A percentile compares a stretch with the other conserved stretches of the same genome.
Conservation (phyloP, 2,329 filamentous ascomycete genomes). For the Polychaeton citri region DNA sequence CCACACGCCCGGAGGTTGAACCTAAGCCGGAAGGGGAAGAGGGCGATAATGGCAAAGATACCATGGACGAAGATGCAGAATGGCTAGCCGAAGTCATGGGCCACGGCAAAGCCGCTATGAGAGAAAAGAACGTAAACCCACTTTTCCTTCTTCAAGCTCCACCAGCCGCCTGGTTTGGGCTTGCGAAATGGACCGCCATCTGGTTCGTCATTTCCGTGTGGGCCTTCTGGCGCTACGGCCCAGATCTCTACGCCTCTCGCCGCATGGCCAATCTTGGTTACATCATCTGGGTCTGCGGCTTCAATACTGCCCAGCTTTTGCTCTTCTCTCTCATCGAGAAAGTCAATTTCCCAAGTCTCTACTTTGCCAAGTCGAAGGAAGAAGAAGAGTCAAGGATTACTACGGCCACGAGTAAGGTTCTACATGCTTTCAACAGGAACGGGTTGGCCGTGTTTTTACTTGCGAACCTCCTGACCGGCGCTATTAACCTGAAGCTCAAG, state of each 20-base stretch:
- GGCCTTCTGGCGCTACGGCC: constrained; percentile 55
- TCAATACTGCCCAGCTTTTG: constrained; percentile 73
- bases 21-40: constrained; percentile 5
- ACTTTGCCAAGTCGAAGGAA: constrained; percentile 41
- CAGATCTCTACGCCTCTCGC: constrained; percentile 67
- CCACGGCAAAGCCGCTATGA: neutral
- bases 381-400: constrained; percentile 52
- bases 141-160: neutral
- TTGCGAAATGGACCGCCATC: constrained; percentile 49
- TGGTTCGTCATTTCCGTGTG: constrained; percentile 63
- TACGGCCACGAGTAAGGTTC: constrained; percentile 64
- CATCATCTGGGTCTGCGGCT: constrained; percentile 80
- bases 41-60: constrained; percentile 7
- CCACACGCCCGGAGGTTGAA: constrained; percentile 3
- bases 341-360: constrained; percentile 59
- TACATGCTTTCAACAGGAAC: constrained; percentile 78
- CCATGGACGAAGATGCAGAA: constrained; percentile 21
- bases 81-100: constrained; percentile 21
- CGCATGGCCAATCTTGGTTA: constrained; percentile 89
- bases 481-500: constrained; percentile 75
- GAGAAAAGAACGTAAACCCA: neutral
- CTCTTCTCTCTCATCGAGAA: constrained; percentile 68
- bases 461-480: constrained; percentile 78
- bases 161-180: constrained; percentile 25
- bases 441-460: constrained; percentile 73